phyloP scores from a whole-genome alignment of 805 yeast genomes.

The Candida chauliodis region DNA sequence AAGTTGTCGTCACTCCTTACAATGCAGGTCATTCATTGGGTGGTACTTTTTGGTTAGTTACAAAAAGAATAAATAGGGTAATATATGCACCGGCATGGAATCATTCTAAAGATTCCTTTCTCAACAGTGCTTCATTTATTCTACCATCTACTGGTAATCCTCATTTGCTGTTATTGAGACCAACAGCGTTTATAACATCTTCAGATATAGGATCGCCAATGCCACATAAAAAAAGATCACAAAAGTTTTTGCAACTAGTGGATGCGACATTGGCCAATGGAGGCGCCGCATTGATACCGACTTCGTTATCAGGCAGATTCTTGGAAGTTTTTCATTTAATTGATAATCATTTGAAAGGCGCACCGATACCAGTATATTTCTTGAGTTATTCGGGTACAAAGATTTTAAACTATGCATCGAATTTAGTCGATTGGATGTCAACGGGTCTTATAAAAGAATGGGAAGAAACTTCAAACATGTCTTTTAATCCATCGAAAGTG shows the following conservation, averaged over 20 bases:
- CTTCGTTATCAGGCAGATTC: constrained; percentile 75
- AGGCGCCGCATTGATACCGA: constrained; percentile 81
- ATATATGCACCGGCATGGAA: constrained; percentile 93
- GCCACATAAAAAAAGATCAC: constrained; percentile 61
- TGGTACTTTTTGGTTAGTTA: constrained; percentile 84
- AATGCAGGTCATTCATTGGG: constrained; percentile 94
- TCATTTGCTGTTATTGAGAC: constrained; percentile 62
- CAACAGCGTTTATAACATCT: constrained; percentile 79
- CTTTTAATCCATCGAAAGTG: constrained; percentile 71
- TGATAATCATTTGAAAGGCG: constrained; percentile 60
- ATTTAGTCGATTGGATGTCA: constrained; percentile 95
- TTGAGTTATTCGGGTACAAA: constrained; percentile 79
- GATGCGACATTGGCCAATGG: constrained; percentile 67
- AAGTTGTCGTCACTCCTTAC: constrained; percentile 69
- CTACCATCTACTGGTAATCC: constrained; percentile 50
- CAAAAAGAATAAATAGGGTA: constrained; percentile 72
- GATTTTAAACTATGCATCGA: constrained; percentile 73
- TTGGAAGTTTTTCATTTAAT: constrained; percentile 72
- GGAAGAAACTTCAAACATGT: constrained; percentile 51
- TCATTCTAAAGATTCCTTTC: constrained; percentile 82
- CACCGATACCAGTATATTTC: constrained; percentile 68
- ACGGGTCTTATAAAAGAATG: constrained; percentile 79
- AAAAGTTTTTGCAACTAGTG: constrained; percentile 58
- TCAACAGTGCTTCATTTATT: constrained; percentile 45
- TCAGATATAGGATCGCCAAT: constrained; percentile 62